phyloP scores from a whole-genome alignment of 192 early-diverging fungal genomes.

The Backusella tuberculispora region DNA sequence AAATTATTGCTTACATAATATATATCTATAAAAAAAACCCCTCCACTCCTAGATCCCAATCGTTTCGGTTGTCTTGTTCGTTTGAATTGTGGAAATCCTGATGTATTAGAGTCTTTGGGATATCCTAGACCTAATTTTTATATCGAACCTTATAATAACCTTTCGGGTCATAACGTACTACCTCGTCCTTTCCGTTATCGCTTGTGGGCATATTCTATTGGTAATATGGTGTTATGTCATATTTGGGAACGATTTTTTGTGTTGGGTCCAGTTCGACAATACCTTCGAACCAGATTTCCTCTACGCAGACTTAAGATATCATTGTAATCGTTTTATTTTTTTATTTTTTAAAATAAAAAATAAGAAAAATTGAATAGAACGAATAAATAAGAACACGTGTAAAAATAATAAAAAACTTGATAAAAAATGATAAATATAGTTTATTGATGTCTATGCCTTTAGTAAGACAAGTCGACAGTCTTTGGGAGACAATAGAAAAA shows the following conservation, averaged over 20 bases:
- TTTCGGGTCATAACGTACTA: conserved; percentile 62
- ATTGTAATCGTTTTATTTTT: conserved; percentile 28
- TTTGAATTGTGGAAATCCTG: conserved; percentile 67
- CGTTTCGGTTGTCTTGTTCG: conserved; percentile 56
- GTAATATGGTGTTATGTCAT: conserved; percentile 44
- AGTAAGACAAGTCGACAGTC: no score
- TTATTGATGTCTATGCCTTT: no score
- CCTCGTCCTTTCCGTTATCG: conserved; percentile 54
- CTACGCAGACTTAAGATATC: conserved; percentile 44
- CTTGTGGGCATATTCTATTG: conserved; percentile 56
- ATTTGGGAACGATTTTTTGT: conserved; percentile 54
- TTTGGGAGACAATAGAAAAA: no score
- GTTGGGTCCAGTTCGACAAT: conserved; percentile 50
- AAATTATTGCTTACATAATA: neutral
- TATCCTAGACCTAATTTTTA: conserved; percentile 45
- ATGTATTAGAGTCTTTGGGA: conserved; percentile 42
- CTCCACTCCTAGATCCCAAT: conserved; percentile 55
- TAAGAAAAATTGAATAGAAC: no score
- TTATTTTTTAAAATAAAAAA: no score
- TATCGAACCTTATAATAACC: conserved; percentile 58
- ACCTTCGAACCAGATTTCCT: conserved; percentile 35
- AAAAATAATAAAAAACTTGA: no score
- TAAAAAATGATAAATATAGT: no score
- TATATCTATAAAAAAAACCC: no score
- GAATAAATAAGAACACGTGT: no score